Percentiles rank a stretch among this genome's conserved stretches.
Conservation (phyloP, 257 asterid species). For the Plectranthus barbatus region DNA sequence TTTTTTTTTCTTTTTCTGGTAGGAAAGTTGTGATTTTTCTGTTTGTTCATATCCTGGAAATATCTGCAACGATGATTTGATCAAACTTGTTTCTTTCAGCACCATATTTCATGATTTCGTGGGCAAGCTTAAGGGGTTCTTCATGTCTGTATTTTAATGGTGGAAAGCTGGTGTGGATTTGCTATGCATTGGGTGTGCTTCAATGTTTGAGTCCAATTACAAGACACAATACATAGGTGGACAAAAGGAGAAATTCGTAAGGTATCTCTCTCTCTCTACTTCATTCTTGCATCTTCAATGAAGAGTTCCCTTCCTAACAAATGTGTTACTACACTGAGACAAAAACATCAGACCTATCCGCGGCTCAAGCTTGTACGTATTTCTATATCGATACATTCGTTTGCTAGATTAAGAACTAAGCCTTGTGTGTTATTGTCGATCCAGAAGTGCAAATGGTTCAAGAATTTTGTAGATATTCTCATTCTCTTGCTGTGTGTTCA, state of each 20-base stretch:
- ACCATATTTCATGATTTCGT: slow-evolving; percentile 11
- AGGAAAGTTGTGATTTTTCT: neutral
- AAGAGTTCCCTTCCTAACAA: too few species aligned
- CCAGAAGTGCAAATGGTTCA: too few species aligned
- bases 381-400: too few species aligned
- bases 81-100: neutral
- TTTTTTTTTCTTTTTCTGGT: neutral
- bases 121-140: slow-evolving; percentile 13
- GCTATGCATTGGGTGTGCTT: slow-evolving; percentile 26
- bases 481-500: too few species aligned
- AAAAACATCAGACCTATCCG: too few species aligned
- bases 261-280: slow-evolving; percentile 29
- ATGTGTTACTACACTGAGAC: too few species aligned
- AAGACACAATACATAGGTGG: slow-evolving; percentile 73
- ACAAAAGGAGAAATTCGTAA: slow-evolving; percentile 72
- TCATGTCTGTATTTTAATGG: slow-evolving; percentile 4
- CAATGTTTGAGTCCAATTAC: slow-evolving; percentile 50
- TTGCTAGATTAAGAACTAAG: neutral
- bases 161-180: slow-evolving; percentile 12
- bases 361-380: neutral
- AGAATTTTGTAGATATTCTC: too few species aligned
- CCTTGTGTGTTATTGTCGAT: neutral
- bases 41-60: neutral
- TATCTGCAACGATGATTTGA: neutral
- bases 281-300: neutral